Evolutionary conservation across 1,139 yeast genomes (phyloP), one percentile per base, ranked within the genome.

Genomic region (Zygoascus meyerae): DNA sequence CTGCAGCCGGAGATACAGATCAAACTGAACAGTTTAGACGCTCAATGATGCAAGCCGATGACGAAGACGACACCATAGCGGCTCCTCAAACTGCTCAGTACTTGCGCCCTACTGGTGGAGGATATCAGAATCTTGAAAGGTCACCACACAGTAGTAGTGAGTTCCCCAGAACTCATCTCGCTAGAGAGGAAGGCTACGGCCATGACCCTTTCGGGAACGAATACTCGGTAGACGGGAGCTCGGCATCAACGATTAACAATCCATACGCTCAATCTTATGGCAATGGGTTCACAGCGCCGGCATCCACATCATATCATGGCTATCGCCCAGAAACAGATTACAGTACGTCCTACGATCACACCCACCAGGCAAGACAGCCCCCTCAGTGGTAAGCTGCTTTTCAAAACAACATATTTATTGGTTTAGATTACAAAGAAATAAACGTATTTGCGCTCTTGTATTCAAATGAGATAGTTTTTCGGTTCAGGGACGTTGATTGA

Each of bases 1-100:
- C 94, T 14, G 96, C 94, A 2, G 78, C 87, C 78, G 85, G 63
- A 42, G 69, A 68, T 6, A 48, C 52, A 38, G 45, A 52, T 10
- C 54, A 52, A 12, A 48, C 45, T 16, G 45, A 42, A 35, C 40
- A 44, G 6, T 33, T 39, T 16, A 21, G 44, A 21, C 26, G 30
- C 34, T 37, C 38, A 32, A 35, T 42, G 45, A 42, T 42, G 35
- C 31, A 32, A 29, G 45, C 45, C 8, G 45, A 36, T 12, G 45
- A 42, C 10, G 45, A 42, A 2, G 45, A 42, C 7, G 45, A 34
- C 15, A 28, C n/a, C 8, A 6, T 12, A 7, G 17, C 18, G 12
- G 36, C 33, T 30, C 39, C 40, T 8, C 28, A 16, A 14, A 11
- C 30, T 12, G 31, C 12, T 5, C 36, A 42, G 18, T 42, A 35